Percentiles rank a stretch among this genome's conserved stretches.
These are phyloP conservation scores for Sphaerobolus stellatus DNA, from an alignment of 1,284 basidiomycete species.

Conservation along the genomic window DNA sequence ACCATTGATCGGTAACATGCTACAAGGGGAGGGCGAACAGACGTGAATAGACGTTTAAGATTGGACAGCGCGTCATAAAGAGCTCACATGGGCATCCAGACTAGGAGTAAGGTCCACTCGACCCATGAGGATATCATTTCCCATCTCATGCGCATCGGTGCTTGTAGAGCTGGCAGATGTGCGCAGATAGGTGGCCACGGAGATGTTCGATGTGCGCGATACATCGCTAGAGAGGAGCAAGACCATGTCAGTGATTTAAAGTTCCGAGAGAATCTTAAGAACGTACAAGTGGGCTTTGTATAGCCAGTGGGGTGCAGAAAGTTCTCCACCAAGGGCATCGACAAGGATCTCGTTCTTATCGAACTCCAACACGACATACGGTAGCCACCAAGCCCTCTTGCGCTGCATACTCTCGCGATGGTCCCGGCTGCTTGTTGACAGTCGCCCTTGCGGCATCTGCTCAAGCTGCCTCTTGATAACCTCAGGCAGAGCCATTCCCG, in stretches of 20 bases:
- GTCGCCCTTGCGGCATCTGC: conserved; percentile 37
- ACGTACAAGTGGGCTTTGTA: conserved; percentile 93
- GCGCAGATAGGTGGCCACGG: conserved; percentile 85
- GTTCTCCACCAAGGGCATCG: conserved; percentile 91
- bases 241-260: conserved; percentile 9
- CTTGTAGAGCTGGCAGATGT: conserved; percentile 64
- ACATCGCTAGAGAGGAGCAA: conserved; percentile 60
- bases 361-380: conserved; percentile 96
- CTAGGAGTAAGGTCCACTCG: conserved; percentile 88
- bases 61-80: conserved; percentile 11
- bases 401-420: conserved; percentile 87
- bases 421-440: conserved; percentile 39
- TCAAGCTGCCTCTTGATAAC: conserved; percentile 84
- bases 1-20: conserved; percentile 86
- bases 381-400: conserved; percentile 93
- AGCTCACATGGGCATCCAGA: conserved; percentile 73
- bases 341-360: conserved; percentile 99
- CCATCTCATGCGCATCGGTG: conserved; percentile 78
- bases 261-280: conserved; percentile 2
- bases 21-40: conserved; percentile 27
- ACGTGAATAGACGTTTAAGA: conserved; percentile 12
- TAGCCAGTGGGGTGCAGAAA: conserved; percentile 83
- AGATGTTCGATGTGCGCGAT: conserved; percentile 86
- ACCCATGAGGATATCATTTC: conserved; percentile 87
- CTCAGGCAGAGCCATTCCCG: conserved; percentile 75